These are phyloP conservation scores for Hymenoscyphus fructigenus DNA, from an alignment of 2,329 filamentous ascomycete genomes.

Conservation along the genomic window DNA sequence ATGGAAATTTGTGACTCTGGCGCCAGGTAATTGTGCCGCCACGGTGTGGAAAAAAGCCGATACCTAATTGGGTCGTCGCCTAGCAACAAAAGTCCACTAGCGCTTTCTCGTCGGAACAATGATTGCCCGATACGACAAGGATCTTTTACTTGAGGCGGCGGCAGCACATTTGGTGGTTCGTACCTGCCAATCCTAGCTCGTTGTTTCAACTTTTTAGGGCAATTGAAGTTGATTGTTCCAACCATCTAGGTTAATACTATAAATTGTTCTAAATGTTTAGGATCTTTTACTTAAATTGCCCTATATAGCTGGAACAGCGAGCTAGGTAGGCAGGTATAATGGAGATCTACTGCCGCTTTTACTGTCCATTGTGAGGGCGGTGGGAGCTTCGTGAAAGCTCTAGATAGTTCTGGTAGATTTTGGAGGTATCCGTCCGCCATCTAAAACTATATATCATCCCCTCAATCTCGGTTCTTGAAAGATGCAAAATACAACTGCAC, in stretches of 20 bases:
- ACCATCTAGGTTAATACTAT: no score
- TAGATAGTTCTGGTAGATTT: background rate
- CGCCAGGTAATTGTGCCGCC: constrained; percentile 3
- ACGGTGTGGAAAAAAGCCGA: background rate
- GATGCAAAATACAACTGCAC: constrained; percentile 11
- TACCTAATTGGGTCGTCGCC: background rate
- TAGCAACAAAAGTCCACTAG: background rate
- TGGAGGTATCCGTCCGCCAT: background rate
- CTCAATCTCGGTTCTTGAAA: background rate
- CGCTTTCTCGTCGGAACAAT: background rate
- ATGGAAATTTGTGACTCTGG: constrained; percentile 4
- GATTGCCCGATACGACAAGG: background rate
- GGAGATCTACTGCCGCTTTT: no score
- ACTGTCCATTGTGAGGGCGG: no score
- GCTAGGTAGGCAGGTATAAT: no score
- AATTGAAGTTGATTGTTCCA: no score
- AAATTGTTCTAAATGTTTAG: no score
- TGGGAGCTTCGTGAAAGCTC: background rate
- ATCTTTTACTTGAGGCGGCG: background rate
- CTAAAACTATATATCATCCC: background rate
- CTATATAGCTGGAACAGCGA: background rate
- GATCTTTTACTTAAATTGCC: no score
- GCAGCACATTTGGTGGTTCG: background rate
- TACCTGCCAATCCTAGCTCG: no score
- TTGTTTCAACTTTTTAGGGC: no score